Evolutionary conservation across 2,329 filamentous ascomycete species (phyloP), one percentile per base, ranked within the genome.

Genomic region (Ceratocystis alfenasii): DNA sequence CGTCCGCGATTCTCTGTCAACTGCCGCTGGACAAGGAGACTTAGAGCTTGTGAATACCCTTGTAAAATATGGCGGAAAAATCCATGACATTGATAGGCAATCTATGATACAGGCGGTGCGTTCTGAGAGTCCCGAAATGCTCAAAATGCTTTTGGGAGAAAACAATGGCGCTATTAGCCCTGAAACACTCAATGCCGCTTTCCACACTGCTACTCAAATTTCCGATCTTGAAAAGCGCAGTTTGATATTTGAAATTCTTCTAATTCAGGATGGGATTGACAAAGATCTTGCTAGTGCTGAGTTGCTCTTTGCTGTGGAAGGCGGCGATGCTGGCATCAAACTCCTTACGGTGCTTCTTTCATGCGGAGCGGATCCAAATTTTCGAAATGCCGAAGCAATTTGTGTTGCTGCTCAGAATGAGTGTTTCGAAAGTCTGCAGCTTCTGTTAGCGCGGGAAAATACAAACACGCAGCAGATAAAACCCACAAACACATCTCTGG

Each of bases 191-290:
- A 75, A 78, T 36, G 76, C 77, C 48, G 81, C 79, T 0, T 84
- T 85, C 57, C 79, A 83, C 68, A 81, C 81, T 1, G 81, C 82
- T 0, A 82, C 79, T 0, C 78, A 81, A 64, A 75, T 83, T 1
- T 73, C 77, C 1, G 79, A 83, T 66, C 71, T 84, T 3, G 75
- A 75, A 64, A 78, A 76, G 48, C 75, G 81, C 1, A 78, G 78
- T 0, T 75, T 76, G 25, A 74, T 84, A 1, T 82, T 85, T 57
- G 75, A 78, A 63, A 71, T 81, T 1, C 74, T 86, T 1, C 71
- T 86, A 0, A 74, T 78, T 10, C 76, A 76, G 44, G 81, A 81
- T 0, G 78, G 83, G 1, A 53, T 62, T 3, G 72, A 72, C 0
- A 80, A 81, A 1, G 80, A 82, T 10, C 75, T 78, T 0, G 75